Conservation (phyloP, 345 rosid species). For the Syzygium aqueum region DNA sequence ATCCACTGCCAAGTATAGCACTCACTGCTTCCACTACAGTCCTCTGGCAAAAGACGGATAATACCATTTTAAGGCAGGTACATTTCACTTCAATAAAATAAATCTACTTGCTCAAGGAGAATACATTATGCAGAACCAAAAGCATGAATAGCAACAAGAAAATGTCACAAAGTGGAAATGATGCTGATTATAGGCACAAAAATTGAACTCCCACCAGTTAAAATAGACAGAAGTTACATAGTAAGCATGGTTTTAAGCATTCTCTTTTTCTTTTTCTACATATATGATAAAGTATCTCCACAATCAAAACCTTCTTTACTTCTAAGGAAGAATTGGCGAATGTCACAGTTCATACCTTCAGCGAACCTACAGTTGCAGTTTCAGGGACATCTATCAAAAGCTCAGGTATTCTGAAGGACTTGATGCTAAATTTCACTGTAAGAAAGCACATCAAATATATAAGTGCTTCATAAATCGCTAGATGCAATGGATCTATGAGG, state of each 20-base stretch:
- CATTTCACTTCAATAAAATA: background rate
- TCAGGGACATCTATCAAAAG: conserved; percentile 82
- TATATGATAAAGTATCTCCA: background rate
- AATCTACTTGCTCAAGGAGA: background rate
- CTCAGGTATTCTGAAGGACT: conserved; percentile 86
- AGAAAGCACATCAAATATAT: conserved; percentile 12
- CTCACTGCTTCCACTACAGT: conserved; percentile 72
- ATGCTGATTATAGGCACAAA: background rate
- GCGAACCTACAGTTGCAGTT: conserved; percentile 69
- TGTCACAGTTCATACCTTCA: conserved; percentile 52
- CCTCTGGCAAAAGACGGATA: conserved; percentile 31
- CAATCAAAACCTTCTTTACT: background rate
- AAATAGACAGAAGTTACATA: background rate
- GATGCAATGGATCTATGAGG: background rate
- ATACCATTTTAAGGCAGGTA: background rate
- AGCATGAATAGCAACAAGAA: background rate
- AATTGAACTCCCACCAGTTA: background rate
- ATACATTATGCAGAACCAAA: background rate
- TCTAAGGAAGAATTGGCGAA: background rate
- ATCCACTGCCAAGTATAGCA: conserved; percentile 68
- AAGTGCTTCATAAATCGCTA: conserved; percentile 8
- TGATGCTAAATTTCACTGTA: conserved; percentile 89
- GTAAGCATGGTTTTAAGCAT: background rate
- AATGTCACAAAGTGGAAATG: background rate
- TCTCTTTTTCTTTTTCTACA: background rate